Evolutionary conservation across 345 rosid species (phyloP), one percentile per base, ranked within the genome.

Genomic region (Isatis tinctoria): DNA sequence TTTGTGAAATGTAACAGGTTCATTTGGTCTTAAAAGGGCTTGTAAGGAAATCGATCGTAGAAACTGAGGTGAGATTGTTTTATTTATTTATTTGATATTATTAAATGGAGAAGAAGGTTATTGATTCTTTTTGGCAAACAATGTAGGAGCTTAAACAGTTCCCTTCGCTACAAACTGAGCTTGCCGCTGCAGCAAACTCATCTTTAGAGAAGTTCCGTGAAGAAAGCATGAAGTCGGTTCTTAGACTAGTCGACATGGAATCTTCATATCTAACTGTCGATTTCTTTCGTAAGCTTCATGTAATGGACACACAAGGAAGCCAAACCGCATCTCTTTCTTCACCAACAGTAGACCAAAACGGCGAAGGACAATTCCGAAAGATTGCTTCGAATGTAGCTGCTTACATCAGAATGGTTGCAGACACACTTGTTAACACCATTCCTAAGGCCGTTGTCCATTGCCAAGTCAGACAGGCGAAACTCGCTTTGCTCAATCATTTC

Each of bases 381-480:
- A 90, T 90, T 82, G 92, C 86, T 53, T 83, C 90, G 5, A 85
- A 84, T 49, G 92, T 90, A 26, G 81, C 87, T 26, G 81, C 88
- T 12, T 90, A 87, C 54, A 76, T 88, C 26, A 85, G 74, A 33
- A 90, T 90, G 92, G 94, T 90, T 27, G 69, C 97, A 40, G 85
- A 84, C 20, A 88, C 92, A 8, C 87, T 90, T 32, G 85, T 77
- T 58, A 83, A 60, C 72, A 83, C 87, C 33, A 79, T 90, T 75
- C 97, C 97, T 2, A 90, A 90, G 80, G 93, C 91, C 5, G 83
- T 87, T 60, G 93, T 88, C 40, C 75, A 87, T 75, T 90, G 97
- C 65, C 97, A 90, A 73, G 97, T 90, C 18, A 83, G 80, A 80
- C 89, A 87, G 73, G 97, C 97, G 30, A 90, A 87, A 69, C 78